Base-by-base conservation (phyloP, 2,329 filamentous ascomycete genomes). In the Arthrobotrys musiformis region DNA sequence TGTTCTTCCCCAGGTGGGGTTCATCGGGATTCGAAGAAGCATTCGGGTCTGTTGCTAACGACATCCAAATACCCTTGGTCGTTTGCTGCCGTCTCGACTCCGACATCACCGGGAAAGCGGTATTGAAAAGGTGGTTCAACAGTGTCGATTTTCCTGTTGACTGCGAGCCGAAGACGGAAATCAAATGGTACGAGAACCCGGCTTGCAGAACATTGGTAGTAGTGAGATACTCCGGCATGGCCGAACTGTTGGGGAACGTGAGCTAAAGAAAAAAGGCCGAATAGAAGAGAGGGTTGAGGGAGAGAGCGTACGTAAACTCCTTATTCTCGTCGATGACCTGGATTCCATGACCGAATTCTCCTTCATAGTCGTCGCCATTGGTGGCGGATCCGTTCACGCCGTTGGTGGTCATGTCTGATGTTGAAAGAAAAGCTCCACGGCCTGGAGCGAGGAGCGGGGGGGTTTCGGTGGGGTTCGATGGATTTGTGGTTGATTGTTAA, bases 21-120 rank as follows among this genome's bases (percentile, higher is more conserved):
- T 84, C 85, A 69, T 85, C 86, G 22, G 81, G 79, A 79, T 84
- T 84, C 62, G 85, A 84, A 80, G 87, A 87, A 7, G 82, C 83
- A 26, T 79, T 48, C 48, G 85, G 83, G 28, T 86, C 86, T 86
- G 97, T 97, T 85, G 98, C 98, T 86, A 97, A 97, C 79, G 94
- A 97, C 91, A 99, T 91, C 95, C 95, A 99, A 83, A 99, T 99
- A 82, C 95, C 95, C 86, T 98, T 99, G 50, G 95, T 99, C 0
- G 95, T 99, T 87, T 99, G 95, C 78, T 93, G 90, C 79, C 95
- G 90, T 84, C 97, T 93, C 79, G 90, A 88, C 87, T 99, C 95
- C 81, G 93, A 93, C 95, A 99, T 99, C 83, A 99, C 94, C 80
- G 93, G 94, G 86, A 99, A 99, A 70, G 94, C 88, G 80, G 95